Evolutionary conservation across 768 basidiomycete genomes (phyloP).

Genomic region (Hygrocybe punicea): DNA sequence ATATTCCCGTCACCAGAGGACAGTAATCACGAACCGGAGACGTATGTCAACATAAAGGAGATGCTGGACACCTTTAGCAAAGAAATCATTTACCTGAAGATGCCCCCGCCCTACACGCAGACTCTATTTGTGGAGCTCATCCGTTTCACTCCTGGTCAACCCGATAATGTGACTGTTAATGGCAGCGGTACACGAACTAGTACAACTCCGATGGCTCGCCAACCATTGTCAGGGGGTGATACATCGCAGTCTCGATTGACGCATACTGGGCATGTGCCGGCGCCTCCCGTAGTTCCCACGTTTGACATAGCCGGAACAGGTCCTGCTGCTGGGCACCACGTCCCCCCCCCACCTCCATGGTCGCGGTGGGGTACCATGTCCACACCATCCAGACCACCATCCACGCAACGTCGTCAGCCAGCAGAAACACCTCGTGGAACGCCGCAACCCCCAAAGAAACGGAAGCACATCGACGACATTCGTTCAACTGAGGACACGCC

Average conservation of each 20-base stretch:
- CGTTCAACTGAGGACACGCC: conserved; percentile 24
- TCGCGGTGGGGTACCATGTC: conserved; percentile 48
- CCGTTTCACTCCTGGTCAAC: conserved; percentile 53
- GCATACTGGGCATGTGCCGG: conserved; percentile 16
- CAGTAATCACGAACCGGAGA: conserved; percentile 46
- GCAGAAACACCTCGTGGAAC: conserved; percentile 34
- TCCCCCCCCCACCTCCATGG: conserved; percentile 43
- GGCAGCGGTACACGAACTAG: conserved; percentile 15
- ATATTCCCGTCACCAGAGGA: conserved; percentile 33
- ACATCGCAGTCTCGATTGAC: conserved; percentile 11
- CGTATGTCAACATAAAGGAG: conserved; percentile 66
- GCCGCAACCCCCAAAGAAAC: conserved; percentile 43
- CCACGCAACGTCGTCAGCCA: conserved; percentile 40
- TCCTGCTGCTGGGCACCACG: conserved; percentile 4
- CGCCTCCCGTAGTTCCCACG: conserved; percentile 1
- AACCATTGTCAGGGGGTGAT: conserved; percentile 15
- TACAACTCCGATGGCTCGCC: conserved; percentile 15
- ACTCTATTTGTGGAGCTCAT: conserved; percentile 76
- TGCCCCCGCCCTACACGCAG: conserved; percentile 58
- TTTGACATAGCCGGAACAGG: conserved; percentile 8
- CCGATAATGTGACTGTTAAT: conserved; percentile 35
- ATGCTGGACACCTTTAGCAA: conserved; percentile 76
- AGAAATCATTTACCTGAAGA: conserved; percentile 64
- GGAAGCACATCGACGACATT: conserved; percentile 43
- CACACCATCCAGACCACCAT: conserved; percentile 45